Base-by-base conservation (phyloP, 345 rosid species). In the Hibiscus trionum region DNA sequence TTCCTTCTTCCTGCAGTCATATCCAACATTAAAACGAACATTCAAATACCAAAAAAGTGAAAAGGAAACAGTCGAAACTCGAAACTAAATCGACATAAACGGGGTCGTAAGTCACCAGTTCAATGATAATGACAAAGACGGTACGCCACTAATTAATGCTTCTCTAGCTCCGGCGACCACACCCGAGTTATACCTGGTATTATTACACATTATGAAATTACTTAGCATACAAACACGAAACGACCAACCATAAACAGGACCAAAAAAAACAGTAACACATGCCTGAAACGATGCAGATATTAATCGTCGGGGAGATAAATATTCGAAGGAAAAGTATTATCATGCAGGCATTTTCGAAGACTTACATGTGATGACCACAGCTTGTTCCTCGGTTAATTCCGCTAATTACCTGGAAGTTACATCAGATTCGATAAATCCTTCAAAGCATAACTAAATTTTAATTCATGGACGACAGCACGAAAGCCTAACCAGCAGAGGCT, bases 111-210 rank as follows among this genome's bases (percentile, higher is more conserved):
- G 87, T 82, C 73, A 89, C 99, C 99, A 95, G 77, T 95, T 92
- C 77, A 95, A 75, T 0, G 98, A 95, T 81, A 95, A 81, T 52
- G 99, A 92, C 73, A 95, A 71, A 72, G 99, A 90, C 11, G 97
- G 99, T 50, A 95, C 82, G 47, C 98, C 98, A 75, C 79, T 81
- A 77, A 92, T 75, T 63, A 93, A 85, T 27, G 99, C 98, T 82
- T 95, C 99, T 71, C 91, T 87, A 55, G 98, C 97, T 82, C 97
- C 99, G 66, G 97, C 96, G 61, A 90, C 88, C 33, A 81, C 91
- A 56, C 98, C 98, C 1, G 99, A 92, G 80, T 88, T 86, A 71
- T 90, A 83, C 93, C 99, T 95, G 91, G 66, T 55, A 49, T 61
- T 3, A 81, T 62, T 80, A 78, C 63, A 78, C 61, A 61, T 78